Percentiles rank a stretch among this genome's conserved stretches.
Evolutionary conservation across 208 protist species (phyloP).

Genomic region (Crithidia bombi): DNA sequence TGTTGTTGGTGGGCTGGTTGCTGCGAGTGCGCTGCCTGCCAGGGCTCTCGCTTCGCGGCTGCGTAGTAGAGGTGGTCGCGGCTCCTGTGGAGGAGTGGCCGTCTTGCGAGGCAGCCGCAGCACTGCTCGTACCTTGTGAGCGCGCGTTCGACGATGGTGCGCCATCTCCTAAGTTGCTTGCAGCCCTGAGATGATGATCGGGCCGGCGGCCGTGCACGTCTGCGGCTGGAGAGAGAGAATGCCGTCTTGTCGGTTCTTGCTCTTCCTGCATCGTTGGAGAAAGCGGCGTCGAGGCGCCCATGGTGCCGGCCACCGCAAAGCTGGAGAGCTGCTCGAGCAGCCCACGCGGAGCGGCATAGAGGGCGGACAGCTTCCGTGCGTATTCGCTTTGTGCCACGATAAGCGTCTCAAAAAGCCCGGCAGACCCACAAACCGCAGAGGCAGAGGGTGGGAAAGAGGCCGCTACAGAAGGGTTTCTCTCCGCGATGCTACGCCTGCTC

Average conservation of each 20-base stretch:
- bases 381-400: constrained; percentile 31
- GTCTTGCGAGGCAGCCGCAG: too few relatives aligned
- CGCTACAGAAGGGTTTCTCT: background rate
- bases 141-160: background rate
- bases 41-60: background rate
- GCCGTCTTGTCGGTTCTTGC: too few relatives aligned
- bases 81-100: too few relatives aligned
- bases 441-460: background rate
- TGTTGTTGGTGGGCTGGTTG: background rate
- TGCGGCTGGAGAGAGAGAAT: too few relatives aligned
- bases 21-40: too few relatives aligned
- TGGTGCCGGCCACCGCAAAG: constrained; percentile 49
- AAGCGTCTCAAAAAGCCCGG: constrained; percentile 18
- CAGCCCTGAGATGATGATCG: too few relatives aligned
- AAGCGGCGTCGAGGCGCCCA: too few relatives aligned
- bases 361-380: constrained; percentile 49
- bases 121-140: too few relatives aligned
- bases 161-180: background rate
- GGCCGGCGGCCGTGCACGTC: too few relatives aligned
- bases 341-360: constrained; percentile 63
- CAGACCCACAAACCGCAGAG: background rate
- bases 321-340: constrained; percentile 60
- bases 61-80: too few relatives aligned
- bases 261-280: too few relatives aligned
- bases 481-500: background rate